These are phyloP conservation scores for Aureobasidium sp. DNA, from an alignment of 2,329 filamentous ascomycete species.

Conservation along the genomic window DNA sequence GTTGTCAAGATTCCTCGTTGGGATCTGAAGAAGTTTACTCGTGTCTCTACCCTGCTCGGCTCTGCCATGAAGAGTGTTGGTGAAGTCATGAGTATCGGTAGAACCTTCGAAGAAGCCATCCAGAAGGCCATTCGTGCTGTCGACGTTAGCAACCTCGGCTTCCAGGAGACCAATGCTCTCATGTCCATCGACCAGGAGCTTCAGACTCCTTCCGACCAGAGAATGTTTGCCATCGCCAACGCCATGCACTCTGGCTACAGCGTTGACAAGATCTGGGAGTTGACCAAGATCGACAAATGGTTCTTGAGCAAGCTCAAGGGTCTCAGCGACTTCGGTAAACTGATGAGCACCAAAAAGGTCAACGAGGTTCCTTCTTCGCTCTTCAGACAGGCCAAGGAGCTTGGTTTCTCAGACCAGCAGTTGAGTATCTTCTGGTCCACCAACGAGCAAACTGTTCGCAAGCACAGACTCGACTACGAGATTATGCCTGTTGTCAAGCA, in stretches of 20 bases:
- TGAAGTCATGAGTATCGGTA: conserved; percentile 96
- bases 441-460: conserved; percentile 84
- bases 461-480: conserved; percentile 74
- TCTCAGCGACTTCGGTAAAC: conserved; percentile 79
- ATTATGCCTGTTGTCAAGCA: conserved; percentile 92
- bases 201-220: conserved; percentile 94
- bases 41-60: conserved; percentile 89
- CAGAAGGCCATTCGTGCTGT: conserved; percentile 96
- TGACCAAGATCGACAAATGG: conserved; percentile 99
- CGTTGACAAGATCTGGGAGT: conserved; percentile 94
- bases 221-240: conserved; percentile 94
- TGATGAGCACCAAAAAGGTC: conserved; percentile 64
- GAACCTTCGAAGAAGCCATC: conserved; percentile 96
- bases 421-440: conserved; percentile 91
- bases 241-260: conserved; percentile 92
- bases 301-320: conserved; percentile 89
- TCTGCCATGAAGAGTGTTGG: conserved; percentile 99
- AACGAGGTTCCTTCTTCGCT: conserved; percentile 57
- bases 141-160: conserved; percentile 91
- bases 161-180: conserved; percentile 78
- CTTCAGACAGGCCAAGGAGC: conserved; percentile 78
- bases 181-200: conserved; percentile 96
- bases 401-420: conserved; percentile 91
- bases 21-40: conserved; percentile 98
- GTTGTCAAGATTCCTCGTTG: conserved; percentile 98